phyloP scores from a whole-genome alignment of 371 early-diverging fungal genomes.

The Mucor ambiguus region DNA sequence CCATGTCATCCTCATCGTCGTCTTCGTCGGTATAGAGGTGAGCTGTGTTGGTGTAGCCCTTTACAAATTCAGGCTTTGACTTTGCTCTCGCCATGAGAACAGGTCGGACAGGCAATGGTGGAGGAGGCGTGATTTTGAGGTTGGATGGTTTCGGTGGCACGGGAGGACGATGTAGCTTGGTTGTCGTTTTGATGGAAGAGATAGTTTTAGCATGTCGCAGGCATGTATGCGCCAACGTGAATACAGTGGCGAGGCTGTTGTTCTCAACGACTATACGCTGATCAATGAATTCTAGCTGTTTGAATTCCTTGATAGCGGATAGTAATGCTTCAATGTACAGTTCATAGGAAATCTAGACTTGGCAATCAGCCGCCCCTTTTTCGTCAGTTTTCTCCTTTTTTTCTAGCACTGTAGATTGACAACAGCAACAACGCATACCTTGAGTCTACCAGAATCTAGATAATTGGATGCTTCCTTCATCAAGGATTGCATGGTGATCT shows the following conservation, averaged over 20 bases:
- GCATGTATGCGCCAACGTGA: slow-evolving; percentile 38
- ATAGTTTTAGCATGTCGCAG: slow-evolving; percentile 34
- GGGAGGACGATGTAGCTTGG: slow-evolving; percentile 21
- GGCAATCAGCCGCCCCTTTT: not conserved
- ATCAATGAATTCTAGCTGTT: slow-evolving; percentile 41
- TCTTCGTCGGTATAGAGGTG: not conserved
- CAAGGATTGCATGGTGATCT: slow-evolving; percentile 20
- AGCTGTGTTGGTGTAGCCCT: not conserved
- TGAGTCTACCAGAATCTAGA: slow-evolving; percentile 17
- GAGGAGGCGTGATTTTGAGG: slow-evolving; percentile 16
- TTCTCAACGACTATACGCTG: slow-evolving; percentile 28
- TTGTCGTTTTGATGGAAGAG: slow-evolving; percentile 11
- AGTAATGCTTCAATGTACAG: slow-evolving; percentile 42
- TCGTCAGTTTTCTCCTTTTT: slow-evolving; percentile 4
- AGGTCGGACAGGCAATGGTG: slow-evolving; percentile 42
- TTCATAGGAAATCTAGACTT: slow-evolving; percentile 37
- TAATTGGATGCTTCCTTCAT: slow-evolving; percentile 23
- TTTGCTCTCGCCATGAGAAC: slow-evolving; percentile 4
- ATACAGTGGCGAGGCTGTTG: slow-evolving; percentile 26
- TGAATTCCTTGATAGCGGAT: slow-evolving; percentile 32
- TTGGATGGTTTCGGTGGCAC: slow-evolving; percentile 40
- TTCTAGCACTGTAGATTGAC: no score
- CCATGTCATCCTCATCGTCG: slow-evolving; percentile 2
- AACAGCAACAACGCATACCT: slow-evolving; percentile 12
- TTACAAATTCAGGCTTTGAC: slow-evolving; percentile 10